These are phyloP conservation scores for Aureobasidium sp. DNA, from an alignment of 2,329 filamentous ascomycete species.

Conservation along the genomic window DNA sequence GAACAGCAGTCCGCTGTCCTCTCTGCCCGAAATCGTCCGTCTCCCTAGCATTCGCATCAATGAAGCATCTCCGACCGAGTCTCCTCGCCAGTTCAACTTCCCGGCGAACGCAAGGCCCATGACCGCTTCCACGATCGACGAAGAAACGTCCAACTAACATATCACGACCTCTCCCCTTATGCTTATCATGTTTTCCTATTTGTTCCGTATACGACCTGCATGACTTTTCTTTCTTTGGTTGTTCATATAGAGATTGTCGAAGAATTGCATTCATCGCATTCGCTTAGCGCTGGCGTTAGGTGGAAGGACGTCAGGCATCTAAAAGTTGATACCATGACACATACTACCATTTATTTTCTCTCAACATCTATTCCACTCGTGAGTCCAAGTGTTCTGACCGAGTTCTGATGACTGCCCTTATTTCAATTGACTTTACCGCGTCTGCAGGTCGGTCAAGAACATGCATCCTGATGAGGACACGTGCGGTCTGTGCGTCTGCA, in stretches of 20 bases:
- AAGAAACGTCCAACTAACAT: constrained; percentile 12
- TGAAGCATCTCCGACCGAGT: constrained; percentile 29
- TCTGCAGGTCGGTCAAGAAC: not conserved
- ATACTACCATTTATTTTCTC: not conserved
- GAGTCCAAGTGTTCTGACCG: not conserved
- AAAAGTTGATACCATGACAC: constrained; percentile 8
- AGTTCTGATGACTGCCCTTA: not conserved
- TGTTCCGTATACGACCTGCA: not conserved
- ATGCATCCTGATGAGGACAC: not conserved
- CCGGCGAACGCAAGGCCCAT: not conserved
- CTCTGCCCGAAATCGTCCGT: constrained; percentile 33
- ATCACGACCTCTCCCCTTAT: constrained; percentile 4
- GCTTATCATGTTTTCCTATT: constrained; percentile 2
- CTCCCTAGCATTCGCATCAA: constrained; percentile 41
- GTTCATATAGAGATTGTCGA: not conserved
- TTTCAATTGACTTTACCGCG: constrained; percentile 7
- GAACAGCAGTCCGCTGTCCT: constrained; percentile 20
- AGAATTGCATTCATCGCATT: constrained; percentile 11
- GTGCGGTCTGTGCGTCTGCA: constrained; percentile 3
- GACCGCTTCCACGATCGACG: constrained; percentile 10
- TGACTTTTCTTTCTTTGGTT: not conserved
- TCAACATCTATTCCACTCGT: no score
- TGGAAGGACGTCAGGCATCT: not conserved
- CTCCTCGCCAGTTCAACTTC: constrained; percentile 9
- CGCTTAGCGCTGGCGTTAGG: constrained; percentile 12